Conservation (phyloP, 2,329 filamentous ascomycete species). For the Exophiala bonariae region DNA sequence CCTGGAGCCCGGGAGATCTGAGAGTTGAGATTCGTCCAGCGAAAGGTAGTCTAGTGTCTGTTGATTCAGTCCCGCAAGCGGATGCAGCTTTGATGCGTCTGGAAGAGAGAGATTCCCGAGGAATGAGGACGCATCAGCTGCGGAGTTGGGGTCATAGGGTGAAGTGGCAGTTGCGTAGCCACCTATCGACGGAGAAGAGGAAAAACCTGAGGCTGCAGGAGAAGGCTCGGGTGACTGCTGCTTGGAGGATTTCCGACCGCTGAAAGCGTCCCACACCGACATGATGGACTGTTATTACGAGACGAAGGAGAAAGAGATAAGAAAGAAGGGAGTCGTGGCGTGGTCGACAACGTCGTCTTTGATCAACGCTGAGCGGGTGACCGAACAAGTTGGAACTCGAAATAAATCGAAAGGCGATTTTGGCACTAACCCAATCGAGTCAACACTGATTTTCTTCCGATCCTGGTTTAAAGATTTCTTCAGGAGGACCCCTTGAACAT, state of each 20-base stretch:
- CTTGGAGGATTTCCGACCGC: constrained; percentile 54
- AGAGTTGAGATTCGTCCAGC: constrained; percentile 87
- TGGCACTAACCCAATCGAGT: too few species aligned
- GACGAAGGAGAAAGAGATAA: constrained; percentile 4
- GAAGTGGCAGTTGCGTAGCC: constrained; percentile 52
- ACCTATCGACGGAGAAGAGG: constrained; percentile 15
- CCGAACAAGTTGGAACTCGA: too few species aligned
- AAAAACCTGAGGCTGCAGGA: constrained; percentile 48
- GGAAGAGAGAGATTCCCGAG: constrained; percentile 73
- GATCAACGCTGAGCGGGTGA: too few species aligned
- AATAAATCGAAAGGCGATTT: too few species aligned
- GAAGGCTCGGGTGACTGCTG: constrained; percentile 36
- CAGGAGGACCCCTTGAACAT: too few species aligned
- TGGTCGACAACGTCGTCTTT: neutral
- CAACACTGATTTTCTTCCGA: too few species aligned
- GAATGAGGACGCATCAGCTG: constrained; percentile 83
- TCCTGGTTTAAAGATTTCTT: too few species aligned
- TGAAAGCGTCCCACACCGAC: constrained; percentile 62
- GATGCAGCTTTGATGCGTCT: constrained; percentile 87
- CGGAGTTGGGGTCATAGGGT: constrained; percentile 65
- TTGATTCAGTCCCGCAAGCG: constrained; percentile 87
- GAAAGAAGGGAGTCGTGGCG: constrained; percentile 1
- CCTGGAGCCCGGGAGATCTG: constrained; percentile 79
- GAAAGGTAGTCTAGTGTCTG: constrained; percentile 93
- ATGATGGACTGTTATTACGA: constrained; percentile 36